A percentile compares a stretch with the other conserved stretches of the same genome.
These are phyloP conservation scores for Fusarium siculi DNA, from an alignment of 2,329 filamentous ascomycete genomes.

Conservation along the genomic window DNA sequence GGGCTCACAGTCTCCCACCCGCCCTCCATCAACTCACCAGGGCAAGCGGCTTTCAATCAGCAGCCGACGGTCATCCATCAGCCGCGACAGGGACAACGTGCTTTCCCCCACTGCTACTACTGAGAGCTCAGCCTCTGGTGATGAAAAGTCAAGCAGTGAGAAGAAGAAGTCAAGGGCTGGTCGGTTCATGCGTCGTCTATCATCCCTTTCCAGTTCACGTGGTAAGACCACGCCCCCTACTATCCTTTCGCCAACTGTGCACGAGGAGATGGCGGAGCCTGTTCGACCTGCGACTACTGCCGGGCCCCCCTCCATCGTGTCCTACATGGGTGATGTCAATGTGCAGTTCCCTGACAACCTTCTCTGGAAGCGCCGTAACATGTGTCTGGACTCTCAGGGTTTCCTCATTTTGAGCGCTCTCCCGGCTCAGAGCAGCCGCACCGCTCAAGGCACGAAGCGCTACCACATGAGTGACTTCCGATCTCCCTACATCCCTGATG, in stretches of 20 bases:
- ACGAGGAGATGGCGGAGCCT: slow-evolving; percentile 55
- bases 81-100: slow-evolving; percentile 52
- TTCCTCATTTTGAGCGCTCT: slow-evolving; percentile 80
- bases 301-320: slow-evolving; percentile 58
- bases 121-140: slow-evolving; percentile 59
- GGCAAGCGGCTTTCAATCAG: slow-evolving; percentile 71
- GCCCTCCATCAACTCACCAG: slow-evolving; percentile 60
- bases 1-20: slow-evolving; percentile 57
- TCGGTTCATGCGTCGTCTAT: slow-evolving; percentile 69
- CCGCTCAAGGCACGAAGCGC: slow-evolving; percentile 68
- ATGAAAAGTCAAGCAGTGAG: slow-evolving; percentile 58
- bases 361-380: slow-evolving; percentile 92
- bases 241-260: slow-evolving; percentile 60
- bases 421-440: slow-evolving; percentile 64
- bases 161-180: slow-evolving; percentile 63
- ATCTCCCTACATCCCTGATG: slow-evolving; percentile 82
- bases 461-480: slow-evolving; percentile 90
- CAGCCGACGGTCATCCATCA: slow-evolving; percentile 66
- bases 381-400: slow-evolving; percentile 85
- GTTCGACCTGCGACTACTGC: slow-evolving; percentile 46
- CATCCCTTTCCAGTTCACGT: slow-evolving; percentile 60
- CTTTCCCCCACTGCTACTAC: slow-evolving; percentile 56
- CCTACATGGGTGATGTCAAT: slow-evolving; percentile 89
- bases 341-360: slow-evolving; percentile 97
- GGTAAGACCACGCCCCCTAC: slow-evolving; percentile 58